Base-by-base conservation (phyloP, 2,329 filamentous ascomycete genomes). In the Ascomycota sp. region DNA sequence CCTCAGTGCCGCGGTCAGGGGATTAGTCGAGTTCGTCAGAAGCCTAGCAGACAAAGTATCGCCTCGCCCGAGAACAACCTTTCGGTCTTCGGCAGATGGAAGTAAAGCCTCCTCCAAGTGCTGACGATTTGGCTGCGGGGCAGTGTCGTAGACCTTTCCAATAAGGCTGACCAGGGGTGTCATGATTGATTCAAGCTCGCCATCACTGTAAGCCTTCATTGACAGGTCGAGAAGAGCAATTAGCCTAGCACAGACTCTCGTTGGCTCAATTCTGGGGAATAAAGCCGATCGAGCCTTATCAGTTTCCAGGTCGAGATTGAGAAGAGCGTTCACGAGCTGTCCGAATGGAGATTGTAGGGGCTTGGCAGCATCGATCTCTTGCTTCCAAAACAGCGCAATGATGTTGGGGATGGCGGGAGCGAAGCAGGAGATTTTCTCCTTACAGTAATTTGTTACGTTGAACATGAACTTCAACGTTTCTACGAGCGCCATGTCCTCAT, bases 381-480 rank as follows among this genome's bases (percentile, higher is more conserved):
- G 55, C 29, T 57, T 68, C 37, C 64, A 65, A 20, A 95, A 57
- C 12, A 94, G 65, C 27, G 68, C 65, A 33, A 85, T 58, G 20
- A 95, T 67, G 34, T 71, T 62, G 8, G 72, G 64, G 25, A 91
- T 63, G 3, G 75, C 70, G 15, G 65, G 56, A 2, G 69, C 69
- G 44, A 94, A 91, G 1, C 59, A 53, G 1, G 57, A 48, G 4
- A 56, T 52, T 19, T 75, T 61, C 25, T 73, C 61, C 4, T 72
- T 69, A 39, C 75, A 76, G 43, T 74, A 72, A 41, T 85, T 74
- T 2, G 77, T 78, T 31, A 93, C 61, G 50, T 94, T 94, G 61
- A 91, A 95, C 30, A 92, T 55, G 25, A 95, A 62, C 45, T 92
- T 94, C 29, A 89, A 57, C 0, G 78, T 86, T 50, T 95, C 86